Evolutionary conservation across 129 eudicot species (phyloP), one percentile per base, ranked within the genome.

Genomic region (Chrysanthemum lavandulifolium): DNA sequence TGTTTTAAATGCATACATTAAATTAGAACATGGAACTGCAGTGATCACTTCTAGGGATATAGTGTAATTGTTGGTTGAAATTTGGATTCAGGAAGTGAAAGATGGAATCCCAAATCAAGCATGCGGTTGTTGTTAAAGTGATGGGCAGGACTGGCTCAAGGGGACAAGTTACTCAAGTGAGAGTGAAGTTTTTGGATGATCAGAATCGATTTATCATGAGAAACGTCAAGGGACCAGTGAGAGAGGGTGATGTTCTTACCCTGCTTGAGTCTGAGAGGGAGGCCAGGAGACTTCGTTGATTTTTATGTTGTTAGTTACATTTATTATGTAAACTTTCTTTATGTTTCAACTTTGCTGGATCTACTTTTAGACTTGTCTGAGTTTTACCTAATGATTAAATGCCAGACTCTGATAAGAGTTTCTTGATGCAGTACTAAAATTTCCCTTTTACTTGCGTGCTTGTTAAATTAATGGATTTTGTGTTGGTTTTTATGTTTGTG

Each of bases 261-360:
- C 54, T 80, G 50, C 84, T 75, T 6, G 84, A 75, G 77, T 80
- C 84, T 56, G 77, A 80, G 74, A 80, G 84, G 60, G 84, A 80
- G 56, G 80, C 84, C 25, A 55, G 84, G 65, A 80, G 84, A 67
- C 43, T 80, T 43, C 79, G 72, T 63, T 80, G 72, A 69, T 52
- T 51, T 11, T 5, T 4, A 21, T 60, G 13, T 61, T 2, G 31
- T 31, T 62, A 2, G 6, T 27, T 11, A 1, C 6, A 29, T 62
- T 13, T 56, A 36, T 57, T 14, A 19, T 71, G 78, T n/a, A 49
- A 62, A 73, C 40, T 16, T n/a, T 18, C 40, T 18, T 56, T 71
- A 7, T 4, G 2, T 57, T 73, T 43, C 10, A 11, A 18, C 36
- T 60, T n/a, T 25, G 23, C 5, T 61, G 67, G 47, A 61, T 61